Percentiles rank a stretch among this genome's conserved stretches.
phyloP scores from a whole-genome alignment of 75 land plant species.

The Picea glauca region DNA sequence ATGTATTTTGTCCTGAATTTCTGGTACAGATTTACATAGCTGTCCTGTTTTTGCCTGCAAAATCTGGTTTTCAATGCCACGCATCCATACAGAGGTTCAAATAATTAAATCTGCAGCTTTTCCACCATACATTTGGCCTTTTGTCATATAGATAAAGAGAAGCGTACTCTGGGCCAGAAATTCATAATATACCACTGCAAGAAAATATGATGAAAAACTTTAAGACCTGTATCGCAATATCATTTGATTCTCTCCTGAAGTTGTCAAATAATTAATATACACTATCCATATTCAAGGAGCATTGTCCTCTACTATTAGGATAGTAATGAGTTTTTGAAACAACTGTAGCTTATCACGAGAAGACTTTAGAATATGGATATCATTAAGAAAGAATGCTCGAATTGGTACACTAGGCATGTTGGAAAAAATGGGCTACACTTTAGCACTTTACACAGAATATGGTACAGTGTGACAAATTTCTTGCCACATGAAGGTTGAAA shows the following conservation, averaged over 20 bases:
- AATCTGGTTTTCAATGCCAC: not conserved
- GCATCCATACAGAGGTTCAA: not conserved
- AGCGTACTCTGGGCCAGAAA: not conserved
- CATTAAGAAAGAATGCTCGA: constrained; percentile 8
- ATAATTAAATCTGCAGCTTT: not conserved
- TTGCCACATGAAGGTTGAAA: constrained; percentile 11
- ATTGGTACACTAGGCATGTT: not conserved
- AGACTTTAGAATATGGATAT: not conserved
- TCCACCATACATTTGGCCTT: not conserved
- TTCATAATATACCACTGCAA: not conserved
- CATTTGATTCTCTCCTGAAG: constrained; percentile 8
- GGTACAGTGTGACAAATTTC: constrained; percentile 7
- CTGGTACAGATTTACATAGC: not conserved
- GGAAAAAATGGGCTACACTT: constrained; percentile 10
- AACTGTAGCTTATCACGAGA: not conserved
- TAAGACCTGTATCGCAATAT: not conserved
- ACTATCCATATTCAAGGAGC: not conserved
- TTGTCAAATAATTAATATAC: not conserved
- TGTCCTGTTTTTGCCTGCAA: not conserved
- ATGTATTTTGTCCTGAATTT: not conserved
- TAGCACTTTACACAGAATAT: constrained; percentile 8
- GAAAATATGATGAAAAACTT: not conserved
- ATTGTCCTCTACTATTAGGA: constrained; percentile 7
- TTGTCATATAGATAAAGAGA: not conserved
- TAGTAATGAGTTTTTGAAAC: not conserved